Conservation (phyloP, 306 rosid species). For the Glycyrrhiza uralensis region DNA sequence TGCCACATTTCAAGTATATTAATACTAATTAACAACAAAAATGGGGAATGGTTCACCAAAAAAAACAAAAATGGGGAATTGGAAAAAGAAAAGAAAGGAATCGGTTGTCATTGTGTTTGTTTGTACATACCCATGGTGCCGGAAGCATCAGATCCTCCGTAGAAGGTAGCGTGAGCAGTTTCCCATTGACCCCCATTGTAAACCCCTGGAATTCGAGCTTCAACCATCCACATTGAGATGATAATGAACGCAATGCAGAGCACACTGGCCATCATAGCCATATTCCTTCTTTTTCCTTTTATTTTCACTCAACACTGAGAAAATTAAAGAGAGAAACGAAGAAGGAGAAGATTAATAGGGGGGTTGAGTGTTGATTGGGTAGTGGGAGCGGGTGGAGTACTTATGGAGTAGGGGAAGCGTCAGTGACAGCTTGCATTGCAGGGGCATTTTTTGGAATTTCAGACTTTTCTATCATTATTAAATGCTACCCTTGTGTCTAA, state of each 20-base stretch:
- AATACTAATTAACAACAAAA: no score
- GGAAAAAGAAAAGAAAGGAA: background rate
- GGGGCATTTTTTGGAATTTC: slow-evolving; percentile 38
- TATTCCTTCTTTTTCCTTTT: background rate
- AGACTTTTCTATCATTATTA: slow-evolving; percentile 7
- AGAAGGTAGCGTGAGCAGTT: slow-evolving; percentile 90
- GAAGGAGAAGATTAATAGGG: no score
- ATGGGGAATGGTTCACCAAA: no score
- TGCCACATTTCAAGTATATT: background rate
- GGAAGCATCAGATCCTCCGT: slow-evolving; percentile 93
- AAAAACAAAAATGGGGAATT: background rate
- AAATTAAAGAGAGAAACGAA: no score
- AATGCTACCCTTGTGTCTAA: background rate
- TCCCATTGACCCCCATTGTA: slow-evolving; percentile 74
- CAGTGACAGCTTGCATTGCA: slow-evolving; percentile 5
- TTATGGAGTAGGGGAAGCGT: slow-evolving; percentile 47
- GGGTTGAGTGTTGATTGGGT: background rate
- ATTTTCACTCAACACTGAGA: background rate
- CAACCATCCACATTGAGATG: slow-evolving; percentile 36
- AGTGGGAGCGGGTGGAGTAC: slow-evolving; percentile 40
- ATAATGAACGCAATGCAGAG: slow-evolving; percentile 39
- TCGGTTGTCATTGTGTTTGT: background rate
- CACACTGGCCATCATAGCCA: slow-evolving; percentile 32
- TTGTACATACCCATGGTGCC: slow-evolving; percentile 94
- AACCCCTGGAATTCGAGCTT: slow-evolving; percentile 79